Percentiles rank a stretch among this genome's conserved stretches.
Conservation (phyloP, 805 yeast species). For the Wickerhamiella australiensis region DNA sequence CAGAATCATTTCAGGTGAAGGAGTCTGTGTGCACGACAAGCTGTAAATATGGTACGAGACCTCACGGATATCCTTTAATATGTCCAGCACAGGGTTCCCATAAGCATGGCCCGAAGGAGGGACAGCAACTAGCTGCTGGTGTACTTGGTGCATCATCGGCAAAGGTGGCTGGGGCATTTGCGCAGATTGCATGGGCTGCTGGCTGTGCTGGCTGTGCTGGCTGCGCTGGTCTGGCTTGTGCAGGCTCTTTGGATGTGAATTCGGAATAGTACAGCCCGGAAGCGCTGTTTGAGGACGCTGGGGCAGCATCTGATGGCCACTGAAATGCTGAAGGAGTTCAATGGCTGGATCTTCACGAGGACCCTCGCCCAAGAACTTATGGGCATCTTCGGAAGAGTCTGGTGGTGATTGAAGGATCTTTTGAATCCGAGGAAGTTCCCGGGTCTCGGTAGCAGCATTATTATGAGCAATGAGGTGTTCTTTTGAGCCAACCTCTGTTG, state of each 20-base stretch:
- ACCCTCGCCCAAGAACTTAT: neutral
- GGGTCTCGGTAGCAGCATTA: neutral
- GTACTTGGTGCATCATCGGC: neutral
- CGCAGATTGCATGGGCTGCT: neutral
- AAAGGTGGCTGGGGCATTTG: neutral
- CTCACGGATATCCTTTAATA: neutral
- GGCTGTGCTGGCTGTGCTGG: neutral
- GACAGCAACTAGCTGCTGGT: neutral
- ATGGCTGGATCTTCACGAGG: neutral
- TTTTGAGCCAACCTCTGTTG: neutral
- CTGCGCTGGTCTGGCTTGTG: too few species aligned
- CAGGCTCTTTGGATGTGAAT: too few species aligned
- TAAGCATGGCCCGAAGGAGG: neutral
- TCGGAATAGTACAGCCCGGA: too few species aligned
- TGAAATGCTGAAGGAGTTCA: neutral
- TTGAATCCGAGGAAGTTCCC: neutral
- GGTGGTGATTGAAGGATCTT: slow-evolving; percentile 1
- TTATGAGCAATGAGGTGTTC: neutral
- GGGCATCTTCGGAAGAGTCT: neutral
- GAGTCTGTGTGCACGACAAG: neutral
- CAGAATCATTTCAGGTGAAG: neutral
- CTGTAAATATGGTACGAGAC: neutral
- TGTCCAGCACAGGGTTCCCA: neutral
- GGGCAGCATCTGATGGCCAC: neutral
- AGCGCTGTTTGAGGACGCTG: too few species aligned